Percentiles rank a stretch among this genome's conserved stretches.
Conservation (phyloP, 305 asterid genomes). For the Solanum hybrid region DNA sequence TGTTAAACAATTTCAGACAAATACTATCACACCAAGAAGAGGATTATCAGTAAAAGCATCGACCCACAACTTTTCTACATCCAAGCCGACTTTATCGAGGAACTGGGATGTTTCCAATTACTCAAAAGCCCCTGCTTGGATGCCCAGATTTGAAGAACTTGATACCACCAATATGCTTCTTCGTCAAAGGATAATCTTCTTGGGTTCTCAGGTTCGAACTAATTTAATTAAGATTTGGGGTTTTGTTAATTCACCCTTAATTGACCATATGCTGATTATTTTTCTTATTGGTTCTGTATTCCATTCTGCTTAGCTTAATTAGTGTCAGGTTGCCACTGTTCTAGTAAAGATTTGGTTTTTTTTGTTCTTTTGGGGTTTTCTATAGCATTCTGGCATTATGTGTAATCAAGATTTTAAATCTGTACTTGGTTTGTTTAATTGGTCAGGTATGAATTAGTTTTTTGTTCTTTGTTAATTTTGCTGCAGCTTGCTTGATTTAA, state of each 20-base stretch:
- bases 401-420: background rate
- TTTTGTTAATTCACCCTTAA: background rate
- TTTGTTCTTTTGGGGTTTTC: background rate
- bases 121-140: slow-evolving; percentile 64
- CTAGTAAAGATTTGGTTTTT: background rate
- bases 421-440: background rate
- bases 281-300: background rate
- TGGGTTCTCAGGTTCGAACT: slow-evolving; percentile 61
- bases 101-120: slow-evolving; percentile 56
- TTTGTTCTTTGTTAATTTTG: background rate
- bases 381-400: background rate
- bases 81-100: slow-evolving; percentile 26
- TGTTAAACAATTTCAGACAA: slow-evolving; percentile 16
- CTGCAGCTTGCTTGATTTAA: background rate
- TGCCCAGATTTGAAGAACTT: slow-evolving; percentile 74
- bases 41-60: slow-evolving; percentile 32
- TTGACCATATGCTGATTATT: background rate
- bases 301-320: background rate
- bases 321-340: slow-evolving; percentile 31
- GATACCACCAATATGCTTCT: slow-evolving; percentile 97
- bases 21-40: slow-evolving; percentile 16
- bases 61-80: slow-evolving; percentile 15
- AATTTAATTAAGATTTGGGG: background rate
- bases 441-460: background rate
- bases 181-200: slow-evolving; percentile 80